Evolutionary conservation across 192 early-diverging fungal genomes (phyloP).

Genomic region (Coemansia sp.): DNA sequence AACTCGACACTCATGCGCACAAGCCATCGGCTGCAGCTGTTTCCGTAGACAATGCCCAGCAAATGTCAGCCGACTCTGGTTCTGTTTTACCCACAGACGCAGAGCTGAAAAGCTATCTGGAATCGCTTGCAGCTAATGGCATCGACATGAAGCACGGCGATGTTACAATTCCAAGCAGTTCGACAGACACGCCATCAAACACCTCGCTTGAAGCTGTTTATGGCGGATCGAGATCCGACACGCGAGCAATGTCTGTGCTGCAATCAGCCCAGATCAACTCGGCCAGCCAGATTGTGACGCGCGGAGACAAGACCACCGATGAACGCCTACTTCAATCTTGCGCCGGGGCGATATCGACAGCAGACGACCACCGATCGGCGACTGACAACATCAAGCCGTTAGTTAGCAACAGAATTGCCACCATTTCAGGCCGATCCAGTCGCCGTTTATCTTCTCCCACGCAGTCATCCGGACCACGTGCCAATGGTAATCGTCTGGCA

Average conservation of each 20-base stretch:
- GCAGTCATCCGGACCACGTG: slow-evolving; percentile 8
- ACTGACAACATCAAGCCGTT: neutral
- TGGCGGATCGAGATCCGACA: slow-evolving; percentile 40
- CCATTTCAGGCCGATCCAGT: neutral
- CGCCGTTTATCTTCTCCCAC: slow-evolving; percentile 8
- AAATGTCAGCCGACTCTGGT: neutral
- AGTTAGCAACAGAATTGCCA: neutral
- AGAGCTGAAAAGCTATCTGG: neutral
- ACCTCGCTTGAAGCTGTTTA: slow-evolving; percentile 53
- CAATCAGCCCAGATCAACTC: slow-evolving; percentile 14
- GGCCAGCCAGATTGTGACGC: neutral
- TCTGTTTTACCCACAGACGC: neutral
- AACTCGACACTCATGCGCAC: neutral
- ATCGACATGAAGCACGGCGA: neutral
- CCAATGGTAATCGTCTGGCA: neutral
- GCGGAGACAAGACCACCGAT: neutral
- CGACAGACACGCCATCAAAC: slow-evolving; percentile 19
- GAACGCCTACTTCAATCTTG: too few species aligned
- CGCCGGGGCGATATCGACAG: too few species aligned
- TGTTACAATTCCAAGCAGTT: slow-evolving; percentile 11
- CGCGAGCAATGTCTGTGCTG: slow-evolving; percentile 16
- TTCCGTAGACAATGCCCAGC: neutral
- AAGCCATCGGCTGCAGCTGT: neutral
- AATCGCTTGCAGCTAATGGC: neutral
- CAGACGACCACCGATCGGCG: slow-evolving; percentile 1